Evolutionary conservation across 331 rosid genomes (phyloP), one percentile per base, ranked within the genome.

Genomic region (Malus hybrid): DNA sequence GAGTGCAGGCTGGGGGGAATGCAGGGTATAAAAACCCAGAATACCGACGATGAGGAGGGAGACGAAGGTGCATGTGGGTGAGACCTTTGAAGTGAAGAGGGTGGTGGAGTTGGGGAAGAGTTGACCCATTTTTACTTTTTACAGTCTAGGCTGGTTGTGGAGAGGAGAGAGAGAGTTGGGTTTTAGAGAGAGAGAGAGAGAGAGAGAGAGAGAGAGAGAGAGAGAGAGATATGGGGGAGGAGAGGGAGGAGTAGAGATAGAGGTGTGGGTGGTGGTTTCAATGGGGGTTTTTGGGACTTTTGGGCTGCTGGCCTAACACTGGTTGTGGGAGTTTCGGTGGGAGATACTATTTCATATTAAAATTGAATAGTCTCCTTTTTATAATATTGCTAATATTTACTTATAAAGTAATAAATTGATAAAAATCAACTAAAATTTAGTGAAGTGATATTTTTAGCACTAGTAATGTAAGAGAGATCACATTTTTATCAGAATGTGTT

Each of bases 11-110:
- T 60, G 83, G 31, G 88, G 85, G 74, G 65, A 85, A 79, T 86
- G 87, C 59, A 90, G 80, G 4, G 89, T 18, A 33, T 81, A 89
- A 63, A 85, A 93, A 28, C 84, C 89, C 57, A 91, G 81, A 85
- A 90, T 84, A 87, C 87, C 84, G 72, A 90, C 72, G 79, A 90
- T 19, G 60, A 85, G 19, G 18, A 86, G 4, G 66, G 86, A 64
- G 65, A 85, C 60, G 68, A 85, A 74, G 24, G 52, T 44, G 36
- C 86, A 64, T 20, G 94, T 87, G 27, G 88, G 77, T 42, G 91
- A 80, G 2, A 88, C 84, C 60, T 78, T 89, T 70, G 85, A 50
- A 1, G 90, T 1, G 54, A 89, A 60, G 67, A 82, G 57, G 77
- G 76, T 39, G 9, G 67, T 67, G 68, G 83, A 71, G 68, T 83